Percentiles rank a stretch among this genome's conserved stretches.
These are phyloP conservation scores for Cytospora mali DNA, from an alignment of 2,329 filamentous ascomycete genomes.

Conservation along the genomic window DNA sequence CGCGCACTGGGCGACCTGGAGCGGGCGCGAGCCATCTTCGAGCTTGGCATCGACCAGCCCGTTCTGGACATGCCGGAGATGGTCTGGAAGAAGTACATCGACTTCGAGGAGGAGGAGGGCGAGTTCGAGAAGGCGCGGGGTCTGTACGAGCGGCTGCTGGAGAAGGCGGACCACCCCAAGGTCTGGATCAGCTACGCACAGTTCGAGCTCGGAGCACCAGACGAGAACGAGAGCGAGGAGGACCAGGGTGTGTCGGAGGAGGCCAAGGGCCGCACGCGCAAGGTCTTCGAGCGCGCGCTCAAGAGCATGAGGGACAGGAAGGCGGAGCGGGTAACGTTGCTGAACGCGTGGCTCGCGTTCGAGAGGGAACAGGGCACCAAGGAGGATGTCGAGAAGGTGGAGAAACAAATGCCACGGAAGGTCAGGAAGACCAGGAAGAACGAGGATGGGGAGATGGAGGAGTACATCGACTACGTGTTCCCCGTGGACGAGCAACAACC, in stretches of 20 bases:
- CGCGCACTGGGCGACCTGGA: constrained; percentile 88
- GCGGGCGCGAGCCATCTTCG: constrained; percentile 86
- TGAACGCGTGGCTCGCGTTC: constrained; percentile 91
- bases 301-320: constrained; percentile 87
- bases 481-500: constrained; percentile 89
- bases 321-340: constrained; percentile 88
- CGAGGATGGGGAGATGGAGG: constrained; percentile 92
- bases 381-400: constrained; percentile 78
- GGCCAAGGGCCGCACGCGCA: constrained; percentile 80
- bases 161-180: constrained; percentile 98
- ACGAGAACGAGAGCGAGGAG: constrained; percentile 66
- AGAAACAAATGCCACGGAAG: constrained; percentile 90
- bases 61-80: constrained; percentile 96
- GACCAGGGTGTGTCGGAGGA: constrained; percentile 76
- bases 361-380: constrained; percentile 80
- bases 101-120: constrained; percentile 95
- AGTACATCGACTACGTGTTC: constrained; percentile 97
- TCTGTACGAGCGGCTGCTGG: constrained; percentile 86
- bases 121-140: constrained; percentile 82
- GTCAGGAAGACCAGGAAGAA: constrained; percentile 90
- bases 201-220: constrained; percentile 93
- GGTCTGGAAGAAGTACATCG: constrained; percentile 97
- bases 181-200: constrained; percentile 99
- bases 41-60: constrained; percentile 81
- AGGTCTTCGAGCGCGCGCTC: constrained; percentile 83